Base-by-base conservation (phyloP, 202 grass and related monocot genomes). In the Tripidium arundinaceum region DNA sequence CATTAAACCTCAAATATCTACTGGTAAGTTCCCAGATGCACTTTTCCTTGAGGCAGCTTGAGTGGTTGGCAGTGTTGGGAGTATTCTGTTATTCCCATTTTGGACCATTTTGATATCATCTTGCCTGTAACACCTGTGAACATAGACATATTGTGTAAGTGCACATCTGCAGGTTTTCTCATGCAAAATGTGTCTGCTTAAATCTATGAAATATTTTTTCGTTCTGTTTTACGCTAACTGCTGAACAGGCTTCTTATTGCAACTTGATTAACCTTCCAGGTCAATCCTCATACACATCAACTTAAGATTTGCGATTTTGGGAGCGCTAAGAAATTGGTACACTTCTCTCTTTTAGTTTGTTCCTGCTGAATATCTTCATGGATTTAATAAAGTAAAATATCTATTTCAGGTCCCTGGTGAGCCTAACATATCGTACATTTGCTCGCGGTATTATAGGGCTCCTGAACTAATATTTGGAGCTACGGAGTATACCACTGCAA, bases 361-460 rank as follows among this genome's bases (percentile, higher is more conserved):
- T 74, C 11, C 5, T 73, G 38, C 29, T 52, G 47, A 70, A 33
- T 31, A 45, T 66, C 19, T 74, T 6, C 72, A 75, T 91, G 82
- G 50, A 75, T 87, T 68, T 87, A 73, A 87, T 69, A 78, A 60
- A 81, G 58, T 42, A 72, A 18, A 70, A 33, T 42, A 26, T 49
- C 18, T 19, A 65, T 87, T 91, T 87, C 81, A 99, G 96, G 96
- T 90, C 59, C 88, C 90, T 16, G 92, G 92, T 70, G 96, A 99
- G 77, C 90, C 96, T 81, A 99, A 99, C 76, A 99, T 99, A 90
- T 99, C 96, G 49, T 99, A 99, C 80, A 99, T 99, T 72, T 99
- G 96, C 81, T 99, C 96, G 1, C 81, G 96, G 67, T 99, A 96
- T 83, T 99, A 99, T 89, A 91, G 96, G 79, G 96, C 96, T 85